These are phyloP conservation scores for Sherardia arvensis DNA, from an alignment of 257 asterid genomes.

Conservation along the genomic window DNA sequence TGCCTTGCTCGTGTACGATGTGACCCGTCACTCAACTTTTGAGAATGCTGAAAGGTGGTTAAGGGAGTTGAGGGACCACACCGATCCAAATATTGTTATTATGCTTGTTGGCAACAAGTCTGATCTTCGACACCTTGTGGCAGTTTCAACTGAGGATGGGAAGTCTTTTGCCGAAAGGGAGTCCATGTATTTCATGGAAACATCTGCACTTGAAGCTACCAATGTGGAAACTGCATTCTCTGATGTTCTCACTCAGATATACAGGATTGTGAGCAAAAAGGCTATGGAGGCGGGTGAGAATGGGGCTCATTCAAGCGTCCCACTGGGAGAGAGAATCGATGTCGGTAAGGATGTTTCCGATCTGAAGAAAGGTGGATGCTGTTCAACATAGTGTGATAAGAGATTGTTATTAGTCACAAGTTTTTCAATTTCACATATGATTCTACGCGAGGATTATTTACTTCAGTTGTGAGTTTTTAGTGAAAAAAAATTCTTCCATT, in stretches of 20 bases:
- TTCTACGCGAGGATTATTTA: not conserved
- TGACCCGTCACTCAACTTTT: constrained; percentile 70
- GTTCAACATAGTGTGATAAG: constrained; percentile 38
- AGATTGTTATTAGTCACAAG: not conserved
- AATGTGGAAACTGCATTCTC: constrained; percentile 71
- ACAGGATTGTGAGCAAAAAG: constrained; percentile 61
- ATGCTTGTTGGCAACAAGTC: constrained; percentile 84
- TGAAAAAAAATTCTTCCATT: not conserved
- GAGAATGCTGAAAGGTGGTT: constrained; percentile 74
- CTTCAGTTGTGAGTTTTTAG: not conserved
- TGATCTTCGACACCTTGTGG: constrained; percentile 81
- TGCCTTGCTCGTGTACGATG: constrained; percentile 76
- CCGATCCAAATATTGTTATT: constrained; percentile 72
- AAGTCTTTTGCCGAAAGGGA: constrained; percentile 70
- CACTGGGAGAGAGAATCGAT: constrained; percentile 75
- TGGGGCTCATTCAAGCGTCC: constrained; percentile 33
- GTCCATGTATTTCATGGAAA: constrained; percentile 80
- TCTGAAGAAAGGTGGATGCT: constrained; percentile 61
- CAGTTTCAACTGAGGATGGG: constrained; percentile 66
- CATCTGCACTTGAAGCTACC: constrained; percentile 72
- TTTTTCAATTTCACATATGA: not conserved
- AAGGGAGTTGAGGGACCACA: constrained; percentile 65
- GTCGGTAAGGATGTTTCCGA: constrained; percentile 62
- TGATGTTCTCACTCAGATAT: constrained; percentile 67
- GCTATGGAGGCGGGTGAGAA: constrained; percentile 55